Evolutionary conservation across 1,139 yeast species (phyloP).

Genomic region (Magnusiomyces tetraspermus): DNA sequence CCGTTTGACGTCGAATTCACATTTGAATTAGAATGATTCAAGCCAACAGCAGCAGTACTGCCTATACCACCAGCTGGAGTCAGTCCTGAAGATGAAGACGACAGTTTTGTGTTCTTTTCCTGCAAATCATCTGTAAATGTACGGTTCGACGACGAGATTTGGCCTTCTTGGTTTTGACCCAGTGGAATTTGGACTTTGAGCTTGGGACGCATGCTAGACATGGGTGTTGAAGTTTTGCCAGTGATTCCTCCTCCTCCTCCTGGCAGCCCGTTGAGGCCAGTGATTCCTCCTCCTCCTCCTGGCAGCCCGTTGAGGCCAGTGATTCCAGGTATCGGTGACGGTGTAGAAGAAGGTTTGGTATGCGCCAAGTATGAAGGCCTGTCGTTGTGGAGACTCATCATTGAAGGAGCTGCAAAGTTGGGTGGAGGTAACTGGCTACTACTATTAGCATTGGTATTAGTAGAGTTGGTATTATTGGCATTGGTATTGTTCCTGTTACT

Average conservation of each 20-base stretch:
- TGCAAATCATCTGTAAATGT: constrained; percentile 11
- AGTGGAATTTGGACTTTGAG: constrained; percentile 35
- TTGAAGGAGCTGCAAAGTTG: not conserved
- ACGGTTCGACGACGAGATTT: constrained; percentile 7
- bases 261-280: too few species aligned
- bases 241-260: too few species aligned
- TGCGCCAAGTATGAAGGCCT: not conserved
- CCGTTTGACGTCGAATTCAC: not conserved
- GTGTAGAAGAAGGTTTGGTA: not conserved
- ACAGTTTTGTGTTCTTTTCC: not conserved
- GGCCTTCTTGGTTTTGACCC: constrained; percentile 14
- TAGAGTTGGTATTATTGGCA: not conserved
- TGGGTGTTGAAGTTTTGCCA: not conserved
- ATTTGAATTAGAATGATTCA: not conserved
- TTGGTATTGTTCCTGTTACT: not conserved
- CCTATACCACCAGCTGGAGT: not conserved
- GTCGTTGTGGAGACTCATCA: not conserved
- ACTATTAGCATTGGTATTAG: not conserved
- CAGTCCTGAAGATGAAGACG: not conserved
- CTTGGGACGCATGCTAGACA: constrained; percentile 28
- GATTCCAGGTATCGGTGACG: too few species aligned
- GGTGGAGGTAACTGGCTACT: not conserved
- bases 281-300: too few species aligned
- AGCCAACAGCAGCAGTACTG: not conserved
- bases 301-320: too few species aligned